phyloP scores from a whole-genome alignment of 164 flowering plant species.

The Aristolochia contorta region DNA sequence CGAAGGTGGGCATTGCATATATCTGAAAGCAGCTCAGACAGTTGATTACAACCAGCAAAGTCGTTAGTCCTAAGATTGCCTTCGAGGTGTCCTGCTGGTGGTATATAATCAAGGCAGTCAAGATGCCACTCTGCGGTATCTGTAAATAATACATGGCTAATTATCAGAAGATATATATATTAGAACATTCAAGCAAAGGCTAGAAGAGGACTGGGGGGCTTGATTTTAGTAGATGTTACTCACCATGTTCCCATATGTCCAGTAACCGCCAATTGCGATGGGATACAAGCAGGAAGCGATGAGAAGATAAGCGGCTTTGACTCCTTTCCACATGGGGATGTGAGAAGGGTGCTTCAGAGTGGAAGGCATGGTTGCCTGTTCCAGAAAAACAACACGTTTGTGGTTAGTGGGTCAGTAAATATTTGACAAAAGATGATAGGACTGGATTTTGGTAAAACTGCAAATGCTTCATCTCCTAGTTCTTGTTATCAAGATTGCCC shows the following conservation, averaged over 20 bases:
- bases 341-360: constrained; percentile 46
- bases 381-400: not conserved
- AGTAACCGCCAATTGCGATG: constrained; percentile 62
- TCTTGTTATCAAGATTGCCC: no score
- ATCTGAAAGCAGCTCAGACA: constrained; percentile 49
- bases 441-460: not conserved
- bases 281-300: constrained; percentile 67
- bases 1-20: constrained; percentile 67
- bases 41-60: constrained; percentile 31
- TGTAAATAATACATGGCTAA: no score
- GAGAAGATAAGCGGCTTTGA: constrained; percentile 37
- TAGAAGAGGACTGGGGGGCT: no score
- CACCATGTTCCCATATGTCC: constrained; percentile 73
- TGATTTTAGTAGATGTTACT: not conserved
- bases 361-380: constrained; percentile 77
- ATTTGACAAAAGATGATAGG: not conserved
- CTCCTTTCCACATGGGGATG: constrained; percentile 78
- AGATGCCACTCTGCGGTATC: constrained; percentile 58
- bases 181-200: no score
- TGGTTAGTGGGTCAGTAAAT: not conserved
- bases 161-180: no score
- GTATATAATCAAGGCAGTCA: constrained; percentile 33
- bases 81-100: constrained; percentile 39
- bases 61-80: constrained; percentile 38
- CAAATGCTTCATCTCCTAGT: not conserved